These are phyloP conservation scores for Trichoderma virens DNA, from an alignment of 495 filamentous ascomycete genomes.

Conservation along the genomic window DNA sequence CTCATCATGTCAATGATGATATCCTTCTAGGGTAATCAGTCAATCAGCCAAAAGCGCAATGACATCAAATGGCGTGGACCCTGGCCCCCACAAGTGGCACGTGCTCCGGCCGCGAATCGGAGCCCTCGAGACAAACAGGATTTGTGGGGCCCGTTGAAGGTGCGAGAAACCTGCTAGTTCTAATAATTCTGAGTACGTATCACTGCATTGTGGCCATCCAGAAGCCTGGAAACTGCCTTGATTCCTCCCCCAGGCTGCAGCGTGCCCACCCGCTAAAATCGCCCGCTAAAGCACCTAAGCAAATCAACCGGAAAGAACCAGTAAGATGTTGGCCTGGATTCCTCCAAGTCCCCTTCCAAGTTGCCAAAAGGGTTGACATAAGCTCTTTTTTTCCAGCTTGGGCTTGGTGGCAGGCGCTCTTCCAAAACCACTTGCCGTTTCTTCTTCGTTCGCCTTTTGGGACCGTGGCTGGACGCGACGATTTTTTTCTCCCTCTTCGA, in stretches of 20 bases:
- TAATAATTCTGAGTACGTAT: not conserved
- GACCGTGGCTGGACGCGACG: not conserved
- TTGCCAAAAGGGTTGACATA: slow-evolving; percentile 17
- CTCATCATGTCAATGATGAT: no score
- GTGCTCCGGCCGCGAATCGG: not conserved
- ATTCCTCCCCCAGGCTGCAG: not conserved
- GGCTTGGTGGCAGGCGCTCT: not conserved
- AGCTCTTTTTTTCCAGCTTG: not conserved
- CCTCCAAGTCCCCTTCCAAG: not conserved
- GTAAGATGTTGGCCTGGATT: not conserved
- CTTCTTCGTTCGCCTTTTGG: not conserved
- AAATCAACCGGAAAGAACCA: not conserved
- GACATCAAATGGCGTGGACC: not conserved
- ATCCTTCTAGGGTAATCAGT: not conserved
- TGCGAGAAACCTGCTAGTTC: no score
- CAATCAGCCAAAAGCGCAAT: not conserved
- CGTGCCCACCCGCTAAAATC: not conserved
- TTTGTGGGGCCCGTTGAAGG: not conserved
- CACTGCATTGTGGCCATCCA: not conserved
- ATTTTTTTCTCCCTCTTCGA: not conserved
- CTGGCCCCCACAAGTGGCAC: not conserved
- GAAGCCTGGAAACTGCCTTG: no score
- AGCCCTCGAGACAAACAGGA: not conserved
- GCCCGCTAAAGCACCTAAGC: not conserved
- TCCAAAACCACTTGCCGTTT: not conserved